A percentile compares a stretch with the other conserved stretches of the same genome.
Evolutionary conservation across 2,329 filamentous ascomycete genomes (phyloP).

Genomic region (Exserohilum rostratum): DNA sequence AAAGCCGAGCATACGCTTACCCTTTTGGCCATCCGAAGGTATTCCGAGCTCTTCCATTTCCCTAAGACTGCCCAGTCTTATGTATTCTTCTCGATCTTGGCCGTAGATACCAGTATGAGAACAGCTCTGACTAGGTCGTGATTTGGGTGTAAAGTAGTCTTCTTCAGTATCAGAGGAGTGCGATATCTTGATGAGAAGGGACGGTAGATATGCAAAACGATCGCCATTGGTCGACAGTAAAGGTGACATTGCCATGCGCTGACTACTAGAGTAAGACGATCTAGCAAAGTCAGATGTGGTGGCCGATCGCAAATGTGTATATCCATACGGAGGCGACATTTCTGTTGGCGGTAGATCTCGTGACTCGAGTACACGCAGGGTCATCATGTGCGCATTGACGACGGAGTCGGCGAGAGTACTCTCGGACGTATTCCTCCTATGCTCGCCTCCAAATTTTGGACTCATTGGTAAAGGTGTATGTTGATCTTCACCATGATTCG

Average conservation of each 20-base stretch:
- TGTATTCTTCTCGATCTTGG: conserved; percentile 1
- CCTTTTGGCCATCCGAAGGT: conserved; percentile 23
- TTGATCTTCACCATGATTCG: not conserved
- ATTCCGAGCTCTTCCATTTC: conserved; percentile 8
- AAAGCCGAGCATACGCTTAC: conserved; percentile 32
- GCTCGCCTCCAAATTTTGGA: conserved; percentile 10
- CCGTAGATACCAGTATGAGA: not conserved
- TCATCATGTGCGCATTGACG: conserved; percentile 37
- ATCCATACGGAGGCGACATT: conserved; percentile 12
- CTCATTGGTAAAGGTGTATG: not conserved
- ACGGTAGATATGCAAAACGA: conserved; percentile 24
- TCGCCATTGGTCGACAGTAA: conserved; percentile 19
- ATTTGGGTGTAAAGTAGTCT: conserved; percentile 32
- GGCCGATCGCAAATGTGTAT: conserved; percentile 12
- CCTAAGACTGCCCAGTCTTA: conserved; percentile 9
- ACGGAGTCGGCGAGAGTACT: conserved; percentile 36
- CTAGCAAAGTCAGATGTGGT: conserved; percentile 13
- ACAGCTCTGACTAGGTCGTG: conserved; percentile 20
- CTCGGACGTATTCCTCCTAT: conserved; percentile 32
- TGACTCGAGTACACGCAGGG: conserved; percentile 36
- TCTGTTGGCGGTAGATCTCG: conserved; percentile 21
- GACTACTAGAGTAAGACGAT: conserved; percentile 25
- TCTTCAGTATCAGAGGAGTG: conserved; percentile 36
- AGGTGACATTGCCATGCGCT: conserved; percentile 26
- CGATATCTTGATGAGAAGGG: conserved; percentile 36